Conservation (phyloP, 2,329 filamentous ascomycete species). For the Chlorencoelia australis region DNA sequence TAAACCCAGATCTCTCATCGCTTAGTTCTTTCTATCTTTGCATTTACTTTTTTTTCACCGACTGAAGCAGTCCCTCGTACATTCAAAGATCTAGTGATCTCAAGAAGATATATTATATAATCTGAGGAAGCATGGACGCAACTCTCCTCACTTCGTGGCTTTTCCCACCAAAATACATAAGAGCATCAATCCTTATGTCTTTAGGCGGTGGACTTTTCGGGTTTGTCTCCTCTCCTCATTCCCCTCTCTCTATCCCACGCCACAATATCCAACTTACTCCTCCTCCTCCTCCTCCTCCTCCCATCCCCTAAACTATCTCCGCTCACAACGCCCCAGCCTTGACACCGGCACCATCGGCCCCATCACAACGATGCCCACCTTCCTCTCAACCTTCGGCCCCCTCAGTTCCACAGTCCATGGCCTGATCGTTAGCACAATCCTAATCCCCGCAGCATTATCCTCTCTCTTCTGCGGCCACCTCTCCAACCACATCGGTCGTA, state of each 20-base stretch:
- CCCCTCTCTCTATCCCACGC: background rate
- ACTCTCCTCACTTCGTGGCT: no score
- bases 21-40: no score
- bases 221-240: constrained; percentile 8
- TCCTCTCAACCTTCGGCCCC: constrained; percentile 35
- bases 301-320: background rate
- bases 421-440: constrained; percentile 47
- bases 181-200: constrained; percentile 19
- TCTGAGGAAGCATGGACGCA: no score
- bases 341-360: constrained; percentile 43
- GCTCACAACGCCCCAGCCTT: constrained; percentile 16
- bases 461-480: constrained; percentile 48
- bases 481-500: constrained; percentile 40
- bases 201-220: constrained; percentile 22
- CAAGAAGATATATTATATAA: no score
- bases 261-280: no score
- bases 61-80: no score
- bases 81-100: no score
- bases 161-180: constrained; percentile 23
- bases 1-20: no score
- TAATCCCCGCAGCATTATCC: constrained; percentile 46
- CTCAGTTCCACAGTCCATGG: constrained; percentile 44
- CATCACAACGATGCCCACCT: constrained; percentile 39
- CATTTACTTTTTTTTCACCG: no score
- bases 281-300: background rate